Evolutionary conservation across 495 filamentous ascomycete genomes (phyloP).

Genomic region (Physcia stellaris): DNA sequence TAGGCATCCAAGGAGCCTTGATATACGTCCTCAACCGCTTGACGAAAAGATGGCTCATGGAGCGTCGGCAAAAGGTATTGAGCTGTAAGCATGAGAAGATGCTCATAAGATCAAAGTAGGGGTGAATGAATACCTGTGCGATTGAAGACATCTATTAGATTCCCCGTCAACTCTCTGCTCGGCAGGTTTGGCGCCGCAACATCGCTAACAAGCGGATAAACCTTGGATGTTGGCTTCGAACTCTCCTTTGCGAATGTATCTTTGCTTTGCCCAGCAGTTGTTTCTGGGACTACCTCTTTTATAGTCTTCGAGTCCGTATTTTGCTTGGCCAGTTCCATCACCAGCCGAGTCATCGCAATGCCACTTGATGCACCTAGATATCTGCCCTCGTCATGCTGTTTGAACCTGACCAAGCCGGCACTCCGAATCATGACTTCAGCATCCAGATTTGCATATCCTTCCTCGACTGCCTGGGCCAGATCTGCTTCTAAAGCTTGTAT

Average conservation of each 20-base stretch:
- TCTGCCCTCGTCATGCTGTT: slow-evolving; percentile 69
- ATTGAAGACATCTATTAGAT: slow-evolving; percentile 65
- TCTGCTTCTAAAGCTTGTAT: slow-evolving; percentile 67
- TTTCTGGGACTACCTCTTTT: slow-evolving; percentile 70
- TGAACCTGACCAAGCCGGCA: slow-evolving; percentile 67
- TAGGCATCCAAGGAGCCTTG: slow-evolving; percentile 59
- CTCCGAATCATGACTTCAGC: slow-evolving; percentile 71
- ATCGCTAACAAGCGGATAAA: slow-evolving; percentile 67
- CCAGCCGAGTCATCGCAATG: slow-evolving; percentile 80
- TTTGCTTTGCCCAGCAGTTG: slow-evolving; percentile 44
- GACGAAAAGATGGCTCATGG: slow-evolving; percentile 66
- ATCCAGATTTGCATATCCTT: slow-evolving; percentile 54
- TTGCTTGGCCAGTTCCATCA: slow-evolving; percentile 89
- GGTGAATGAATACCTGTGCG: slow-evolving; percentile 52
- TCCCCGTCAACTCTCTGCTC: slow-evolving; percentile 48
- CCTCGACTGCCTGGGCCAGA: slow-evolving; percentile 42
- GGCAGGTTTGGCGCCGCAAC: slow-evolving; percentile 59
- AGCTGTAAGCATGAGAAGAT: slow-evolving; percentile 44
- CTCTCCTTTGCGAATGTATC: slow-evolving; percentile 41
- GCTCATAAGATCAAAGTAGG: too few relatives aligned
- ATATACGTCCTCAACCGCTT: slow-evolving; percentile 69
- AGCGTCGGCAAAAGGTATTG: slow-evolving; percentile 75
- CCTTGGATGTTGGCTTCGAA: slow-evolving; percentile 47
- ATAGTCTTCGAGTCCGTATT: slow-evolving; percentile 75
- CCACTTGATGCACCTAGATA: slow-evolving; percentile 83